A percentile compares a stretch with the other conserved stretches of the same genome.
These are phyloP conservation scores for Pythium coloratum DNA, from an alignment of 352 stramenopile genomes.

Conservation along the genomic window DNA sequence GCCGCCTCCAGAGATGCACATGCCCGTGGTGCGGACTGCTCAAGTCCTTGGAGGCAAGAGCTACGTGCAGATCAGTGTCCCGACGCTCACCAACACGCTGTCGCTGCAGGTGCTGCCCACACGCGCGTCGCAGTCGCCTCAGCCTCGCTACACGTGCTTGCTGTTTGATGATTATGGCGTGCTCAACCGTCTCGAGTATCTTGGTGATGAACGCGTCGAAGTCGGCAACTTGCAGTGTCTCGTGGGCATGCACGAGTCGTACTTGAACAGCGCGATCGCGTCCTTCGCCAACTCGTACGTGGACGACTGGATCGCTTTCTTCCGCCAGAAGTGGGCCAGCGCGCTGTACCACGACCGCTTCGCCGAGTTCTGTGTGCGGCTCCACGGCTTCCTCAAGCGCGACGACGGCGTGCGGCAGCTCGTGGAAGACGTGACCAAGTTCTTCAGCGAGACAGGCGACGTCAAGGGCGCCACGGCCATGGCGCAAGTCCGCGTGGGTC, in stretches of 20 bases:
- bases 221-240: slow-evolving; percentile 70
- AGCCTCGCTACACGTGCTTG: slow-evolving; percentile 60
- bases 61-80: slow-evolving; percentile 77
- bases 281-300: slow-evolving; percentile 72
- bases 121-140: slow-evolving; percentile 28
- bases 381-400: slow-evolving; percentile 61
- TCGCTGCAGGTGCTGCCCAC: slow-evolving; percentile 60
- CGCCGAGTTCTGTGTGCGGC: slow-evolving; percentile 59
- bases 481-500: slow-evolving; percentile 64
- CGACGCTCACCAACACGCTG: slow-evolving; percentile 65
- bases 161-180: slow-evolving; percentile 78
- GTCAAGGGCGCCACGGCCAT: slow-evolving; percentile 59
- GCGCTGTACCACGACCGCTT: slow-evolving; percentile 83
- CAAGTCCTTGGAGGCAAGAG: slow-evolving; percentile 50
- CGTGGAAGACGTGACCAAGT: slow-evolving; percentile 57
- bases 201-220: slow-evolving; percentile 55
- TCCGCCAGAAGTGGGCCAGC: slow-evolving; percentile 71
- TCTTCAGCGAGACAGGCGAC: slow-evolving; percentile 66
- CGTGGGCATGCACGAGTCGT: slow-evolving; percentile 83
- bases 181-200: slow-evolving; percentile 71
- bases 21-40: slow-evolving; percentile 55
- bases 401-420: slow-evolving; percentile 69
- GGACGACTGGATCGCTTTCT: slow-evolving; percentile 84
- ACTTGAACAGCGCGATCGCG: slow-evolving; percentile 81
- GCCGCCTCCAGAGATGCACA: slow-evolving; percentile 65